Evolutionary conservation across 345 rosid genomes (phyloP).

Genomic region (Mangifera indica): DNA sequence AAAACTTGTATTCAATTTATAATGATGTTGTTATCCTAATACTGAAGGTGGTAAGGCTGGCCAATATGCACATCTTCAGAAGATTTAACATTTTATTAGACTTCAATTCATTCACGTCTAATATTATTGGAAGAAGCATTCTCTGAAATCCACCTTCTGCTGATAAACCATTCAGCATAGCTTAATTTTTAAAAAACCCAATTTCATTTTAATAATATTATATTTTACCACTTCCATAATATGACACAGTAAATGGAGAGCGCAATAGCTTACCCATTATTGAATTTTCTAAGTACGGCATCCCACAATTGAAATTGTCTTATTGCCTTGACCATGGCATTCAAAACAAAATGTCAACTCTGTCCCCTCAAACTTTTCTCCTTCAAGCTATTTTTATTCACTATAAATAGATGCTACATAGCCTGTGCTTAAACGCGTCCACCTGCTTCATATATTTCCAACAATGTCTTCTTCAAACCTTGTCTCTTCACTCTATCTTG

Average conservation of each 20-base stretch:
- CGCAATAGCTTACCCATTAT: not conserved
- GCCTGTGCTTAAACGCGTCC: not conserved
- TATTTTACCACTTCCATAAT: not conserved
- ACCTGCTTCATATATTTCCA: not conserved
- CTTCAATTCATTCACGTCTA: no score
- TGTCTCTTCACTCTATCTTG: constrained; percentile 5
- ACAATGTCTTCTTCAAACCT: constrained; percentile 25
- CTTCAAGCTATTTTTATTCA: not conserved
- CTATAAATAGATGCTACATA: not conserved
- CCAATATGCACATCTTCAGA: no score
- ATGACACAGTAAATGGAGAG: not conserved
- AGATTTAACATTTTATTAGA: no score
- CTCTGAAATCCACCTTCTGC: no score
- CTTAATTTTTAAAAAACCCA: no score
- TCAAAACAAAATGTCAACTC: not conserved
- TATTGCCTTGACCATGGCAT: not conserved
- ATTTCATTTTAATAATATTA: not conserved
- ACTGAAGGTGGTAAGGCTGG: no score
- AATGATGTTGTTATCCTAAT: no score
- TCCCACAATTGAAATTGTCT: constrained; percentile 9
- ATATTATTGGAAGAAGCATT: not conserved
- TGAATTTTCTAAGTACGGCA: not conserved
- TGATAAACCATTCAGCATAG: not conserved
- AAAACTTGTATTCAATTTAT: no score
- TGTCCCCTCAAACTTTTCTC: not conserved